Conservation (phyloP, 176 grass and related monocot species). For the Aegilops sharonensis region DNA sequence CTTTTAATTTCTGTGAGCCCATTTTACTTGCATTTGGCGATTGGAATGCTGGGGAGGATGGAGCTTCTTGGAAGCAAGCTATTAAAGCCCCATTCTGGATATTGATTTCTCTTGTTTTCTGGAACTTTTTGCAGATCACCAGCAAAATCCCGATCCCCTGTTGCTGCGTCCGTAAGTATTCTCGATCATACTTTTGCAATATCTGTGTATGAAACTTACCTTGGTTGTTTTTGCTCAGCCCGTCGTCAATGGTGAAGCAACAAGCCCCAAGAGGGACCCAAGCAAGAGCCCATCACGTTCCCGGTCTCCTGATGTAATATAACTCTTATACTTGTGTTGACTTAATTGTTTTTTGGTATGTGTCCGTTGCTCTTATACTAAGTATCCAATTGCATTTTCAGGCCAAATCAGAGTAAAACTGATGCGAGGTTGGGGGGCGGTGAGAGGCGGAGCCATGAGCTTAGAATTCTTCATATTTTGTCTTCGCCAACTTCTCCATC, state of each 20-base stretch:
- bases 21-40: conserved; percentile 11
- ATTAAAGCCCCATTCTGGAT: conserved; percentile 44
- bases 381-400: conserved; percentile 1
- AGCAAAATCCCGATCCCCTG: conserved; percentile 42
- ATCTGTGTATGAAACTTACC: not conserved
- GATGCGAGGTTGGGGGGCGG: not conserved
- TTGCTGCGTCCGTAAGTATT: conserved; percentile 36
- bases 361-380: not conserved
- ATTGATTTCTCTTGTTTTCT: conserved; percentile 50
- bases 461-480: not conserved
- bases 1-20: conserved; percentile 18
- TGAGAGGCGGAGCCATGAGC: not conserved
- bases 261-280: conserved; percentile 32
- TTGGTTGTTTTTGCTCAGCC: conserved; percentile 20
- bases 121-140: conserved; percentile 60
- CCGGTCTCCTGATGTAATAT: conserved; percentile 40
- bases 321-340: not conserved
- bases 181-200: not conserved
- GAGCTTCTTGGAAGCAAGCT: conserved; percentile 26
- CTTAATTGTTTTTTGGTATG: not conserved
- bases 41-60: conserved; percentile 22
- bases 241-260: conserved; percentile 15
- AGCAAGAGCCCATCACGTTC: conserved; percentile 39
- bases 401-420: conserved; percentile 36
- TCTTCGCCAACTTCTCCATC: not conserved